These are phyloP conservation scores for Pharnaceum exiguum DNA, from an alignment of 148 eudicot genomes.

Conservation along the genomic window DNA sequence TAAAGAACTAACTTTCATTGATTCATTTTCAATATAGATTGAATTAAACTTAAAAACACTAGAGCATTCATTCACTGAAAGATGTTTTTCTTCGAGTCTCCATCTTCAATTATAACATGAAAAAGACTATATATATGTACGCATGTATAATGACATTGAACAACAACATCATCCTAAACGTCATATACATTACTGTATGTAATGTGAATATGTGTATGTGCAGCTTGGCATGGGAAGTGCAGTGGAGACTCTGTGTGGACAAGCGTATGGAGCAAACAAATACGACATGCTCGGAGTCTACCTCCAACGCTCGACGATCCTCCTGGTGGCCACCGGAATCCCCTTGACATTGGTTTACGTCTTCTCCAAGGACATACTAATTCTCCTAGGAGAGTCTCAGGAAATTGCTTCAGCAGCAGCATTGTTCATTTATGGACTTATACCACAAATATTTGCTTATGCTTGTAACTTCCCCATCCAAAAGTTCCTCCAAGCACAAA, in stretches of 20 bases:
- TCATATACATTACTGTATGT: not conserved
- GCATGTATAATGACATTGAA: not conserved
- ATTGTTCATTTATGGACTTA: constrained; percentile 40
- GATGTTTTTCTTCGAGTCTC: not conserved
- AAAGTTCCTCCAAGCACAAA: constrained; percentile 51
- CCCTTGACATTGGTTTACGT: constrained; percentile 32
- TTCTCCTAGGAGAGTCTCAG: constrained; percentile 38
- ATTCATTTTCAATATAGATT: too few relatives aligned
- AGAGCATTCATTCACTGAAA: not conserved
- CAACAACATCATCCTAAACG: not conserved
- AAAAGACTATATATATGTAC: not conserved
- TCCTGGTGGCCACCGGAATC: constrained; percentile 31
- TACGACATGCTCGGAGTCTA: constrained; percentile 48
- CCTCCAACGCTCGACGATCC: constrained; percentile 41
- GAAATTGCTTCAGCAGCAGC: constrained; percentile 38
- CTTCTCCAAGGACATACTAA: constrained; percentile 33
- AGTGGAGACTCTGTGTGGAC: constrained; percentile 59
- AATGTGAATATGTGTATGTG: constrained; percentile 1
- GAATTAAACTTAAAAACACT: too few relatives aligned
- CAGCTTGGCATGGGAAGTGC: constrained; percentile 70
- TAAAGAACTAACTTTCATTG: too few relatives aligned
- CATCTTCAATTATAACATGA: not conserved
- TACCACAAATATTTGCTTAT: constrained; percentile 53
- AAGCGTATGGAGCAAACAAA: constrained; percentile 50
- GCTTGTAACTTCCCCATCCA: constrained; percentile 49